phyloP scores from a whole-genome alignment of 805 yeast genomes.

The Isabelozyma gotoi region DNA sequence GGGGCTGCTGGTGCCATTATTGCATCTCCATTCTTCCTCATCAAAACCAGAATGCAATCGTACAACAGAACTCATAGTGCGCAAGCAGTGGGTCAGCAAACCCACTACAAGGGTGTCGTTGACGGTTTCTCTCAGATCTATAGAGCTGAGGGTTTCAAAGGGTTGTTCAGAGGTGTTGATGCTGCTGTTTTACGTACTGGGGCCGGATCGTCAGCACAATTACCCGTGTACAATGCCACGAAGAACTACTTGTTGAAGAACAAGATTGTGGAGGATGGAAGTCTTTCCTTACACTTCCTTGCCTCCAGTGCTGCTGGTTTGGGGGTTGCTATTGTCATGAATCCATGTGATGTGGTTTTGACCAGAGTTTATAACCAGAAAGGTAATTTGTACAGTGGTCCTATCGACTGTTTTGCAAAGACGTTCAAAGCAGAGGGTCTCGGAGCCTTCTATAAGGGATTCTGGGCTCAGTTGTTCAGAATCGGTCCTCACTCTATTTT shows the following conservation, averaged over 20 bases:
- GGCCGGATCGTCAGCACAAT: slow-evolving; percentile 91
- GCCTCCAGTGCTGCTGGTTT: slow-evolving; percentile 81
- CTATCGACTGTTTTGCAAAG: slow-evolving; percentile 84
- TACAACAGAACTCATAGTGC: slow-evolving; percentile 55
- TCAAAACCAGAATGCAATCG: slow-evolving; percentile 96
- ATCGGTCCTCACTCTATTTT: slow-evolving; percentile 93
- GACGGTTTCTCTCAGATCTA: slow-evolving; percentile 68
- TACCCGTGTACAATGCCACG: slow-evolving; percentile 83
- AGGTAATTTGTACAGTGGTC: slow-evolving; percentile 82
- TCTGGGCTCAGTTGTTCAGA: slow-evolving; percentile 87
- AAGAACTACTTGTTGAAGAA: slow-evolving; percentile 60
- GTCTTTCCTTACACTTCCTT: slow-evolving; percentile 62
- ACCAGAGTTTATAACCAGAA: slow-evolving; percentile 95
- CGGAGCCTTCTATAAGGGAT: slow-evolving; percentile 88
- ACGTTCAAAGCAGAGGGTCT: slow-evolving; percentile 84
- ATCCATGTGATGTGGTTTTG: slow-evolving; percentile 94
- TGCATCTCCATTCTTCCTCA: slow-evolving; percentile 89
- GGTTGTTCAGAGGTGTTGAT: slow-evolving; percentile 86
- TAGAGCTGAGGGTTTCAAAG: slow-evolving; percentile 68
- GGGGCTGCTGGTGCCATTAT: slow-evolving; percentile 87
- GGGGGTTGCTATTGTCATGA: slow-evolving; percentile 94
- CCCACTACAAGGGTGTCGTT: slow-evolving; percentile 70
- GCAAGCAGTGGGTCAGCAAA: slow-evolving; percentile 77
- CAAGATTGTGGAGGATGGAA: slow-evolving; percentile 58
- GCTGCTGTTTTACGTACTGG: slow-evolving; percentile 95